These are phyloP conservation scores for Solanum chacoense DNA, from an alignment of 305 asterid species.

Conservation along the genomic window DNA sequence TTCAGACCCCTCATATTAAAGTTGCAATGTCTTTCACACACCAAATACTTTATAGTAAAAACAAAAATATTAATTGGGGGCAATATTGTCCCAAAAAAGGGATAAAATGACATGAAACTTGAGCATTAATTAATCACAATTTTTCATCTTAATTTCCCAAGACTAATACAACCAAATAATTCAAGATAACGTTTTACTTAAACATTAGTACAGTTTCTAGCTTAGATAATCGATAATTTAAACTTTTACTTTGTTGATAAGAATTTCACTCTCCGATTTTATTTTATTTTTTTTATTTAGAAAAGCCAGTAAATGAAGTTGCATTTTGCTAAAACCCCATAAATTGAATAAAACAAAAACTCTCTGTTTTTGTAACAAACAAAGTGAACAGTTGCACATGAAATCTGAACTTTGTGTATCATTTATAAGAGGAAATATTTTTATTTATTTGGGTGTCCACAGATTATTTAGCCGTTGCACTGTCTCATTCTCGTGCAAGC, in stretches of 20 bases:
- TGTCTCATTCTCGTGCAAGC: slow-evolving; percentile 14
- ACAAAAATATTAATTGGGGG: background rate
- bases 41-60: background rate
- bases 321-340: background rate
- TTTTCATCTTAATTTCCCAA: background rate
- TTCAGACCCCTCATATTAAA: background rate
- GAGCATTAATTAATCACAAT: background rate
- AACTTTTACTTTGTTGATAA: background rate
- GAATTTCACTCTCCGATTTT: accelerated
- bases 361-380: background rate
- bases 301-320: background rate
- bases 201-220: background rate
- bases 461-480: slow-evolving; percentile 30
- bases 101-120: background rate
- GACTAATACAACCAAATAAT: background rate
- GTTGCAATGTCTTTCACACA: background rate
- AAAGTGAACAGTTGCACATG: background rate
- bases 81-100: background rate
- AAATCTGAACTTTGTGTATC: background rate
- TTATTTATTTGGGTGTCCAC: background rate
- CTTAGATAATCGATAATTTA: background rate
- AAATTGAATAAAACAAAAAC: background rate
- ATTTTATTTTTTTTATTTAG: background rate
- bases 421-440: background rate
- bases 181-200: background rate